Base-by-base conservation (phyloP, 2,329 filamentous ascomycete genomes). In the Trichoderma lentiforme region DNA sequence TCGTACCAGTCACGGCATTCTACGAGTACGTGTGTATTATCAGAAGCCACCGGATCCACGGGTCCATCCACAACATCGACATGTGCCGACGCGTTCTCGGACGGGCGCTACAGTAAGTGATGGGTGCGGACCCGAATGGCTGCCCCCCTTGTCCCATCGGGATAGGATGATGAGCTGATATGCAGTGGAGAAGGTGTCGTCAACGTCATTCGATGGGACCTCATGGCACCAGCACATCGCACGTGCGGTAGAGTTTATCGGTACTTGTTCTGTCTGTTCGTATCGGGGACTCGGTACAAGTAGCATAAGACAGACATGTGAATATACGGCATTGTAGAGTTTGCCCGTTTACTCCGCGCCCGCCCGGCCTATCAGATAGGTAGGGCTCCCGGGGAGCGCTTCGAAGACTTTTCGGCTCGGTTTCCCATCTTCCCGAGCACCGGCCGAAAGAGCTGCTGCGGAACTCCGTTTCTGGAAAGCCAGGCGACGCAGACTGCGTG, bases 81-180 rank as follows among this genome's bases (percentile, higher is more conserved):
- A 36, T 24, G 34, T 62, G 32, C 60, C 34, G 32, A 26, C n/a
- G 21, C 34, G n/a, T n/a, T 6, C 60, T 39, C 24, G 60, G 15
- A 39, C 60, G 32, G 34, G 34, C 53, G 51, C 51, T 24, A 9
- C 34, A 36, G 34, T 36, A 36, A 36, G 34, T 36, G 34, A 36
- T 36, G 34, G 34, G 14, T 30, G 65, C 51, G 36, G 65, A 68
- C 53, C 65, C 65, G 53, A 43, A 43, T 28, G 64, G 34, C 15
- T 57, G 15, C 53, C 26, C 26, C 34, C 64, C 51, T 47, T 21
- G 53, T 60, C 53, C 53, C 24, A 28, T 34, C 26, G 53, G 34
- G 28, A 61, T 61, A 43, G 56, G 53, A 43, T 43, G 65, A 69
- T 69, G 65, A 26, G 53, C 56, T 60, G 65, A 69, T 69, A 18